Base-by-base conservation (phyloP, 176 grass and related monocot genomes). In the Rhipidocladum racemiflorum region DNA sequence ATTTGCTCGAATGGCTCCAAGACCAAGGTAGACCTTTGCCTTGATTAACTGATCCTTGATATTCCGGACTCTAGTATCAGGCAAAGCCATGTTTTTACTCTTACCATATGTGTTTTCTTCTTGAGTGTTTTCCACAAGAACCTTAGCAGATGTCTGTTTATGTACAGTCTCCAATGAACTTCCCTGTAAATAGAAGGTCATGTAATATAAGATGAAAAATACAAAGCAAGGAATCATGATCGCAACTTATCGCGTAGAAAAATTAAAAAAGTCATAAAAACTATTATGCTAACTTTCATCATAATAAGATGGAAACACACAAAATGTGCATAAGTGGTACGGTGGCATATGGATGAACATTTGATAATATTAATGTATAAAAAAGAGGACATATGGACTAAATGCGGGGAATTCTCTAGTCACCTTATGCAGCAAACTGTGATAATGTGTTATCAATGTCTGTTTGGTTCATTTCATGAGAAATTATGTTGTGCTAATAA, bases 21-120 rank as follows among this genome's bases (percentile, higher is more conserved):
- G 87, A 80, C 76, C 83, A 84, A 94, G 89, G 83, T 97, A 97
- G 36, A 97, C 94, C 75, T 81, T 97, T 64, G 91, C 94, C 64
- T 93, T 94, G 82, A 94, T 97, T 84, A 97, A 91, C 48, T 89
- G 94, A 77, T 97, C 94, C 81, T 84, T 97, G 79, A 97, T 93
- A 77, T 94, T 84, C 50, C 72, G 87, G 53, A 97, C 82, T 45
- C 80, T 80, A 32, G 62, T 42, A 91, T 92, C 89, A 56, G 87
- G 72, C 70, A 53, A 61, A 80, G 36, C 9, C 45, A 17, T 1
- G 17, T 1, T 51, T 61, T 80, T 84, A 49, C 67, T 68, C 53
- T 59, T 74, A 42, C 69, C 51, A 53, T 89, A 68, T 61, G 24
- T 53, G 46, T 32, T 79, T 51, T 56, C 76, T 42, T 55, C 35